Evolutionary conservation across 2,329 filamentous ascomycete species (phyloP).

Genomic region (Periconia sp.): DNA sequence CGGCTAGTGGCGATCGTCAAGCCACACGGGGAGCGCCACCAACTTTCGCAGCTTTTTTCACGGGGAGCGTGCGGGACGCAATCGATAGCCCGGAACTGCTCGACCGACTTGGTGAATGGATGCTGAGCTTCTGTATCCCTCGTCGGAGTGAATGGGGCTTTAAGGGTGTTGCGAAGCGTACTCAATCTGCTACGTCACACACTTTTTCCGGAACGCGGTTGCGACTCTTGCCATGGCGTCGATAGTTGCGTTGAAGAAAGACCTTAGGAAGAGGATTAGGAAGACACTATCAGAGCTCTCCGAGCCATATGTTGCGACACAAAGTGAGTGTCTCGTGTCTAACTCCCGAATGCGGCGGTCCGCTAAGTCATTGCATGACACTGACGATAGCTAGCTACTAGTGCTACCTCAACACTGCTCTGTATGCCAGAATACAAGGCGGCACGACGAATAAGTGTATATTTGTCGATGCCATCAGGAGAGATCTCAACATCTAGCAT

Average conservation of each 20-base stretch:
- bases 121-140: no score
- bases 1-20: constrained; percentile 28
- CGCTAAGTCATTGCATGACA: neutral
- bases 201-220: constrained; percentile 17
- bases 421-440: constrained; percentile 75
- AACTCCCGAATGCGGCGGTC: no score
- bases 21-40: constrained; percentile 9
- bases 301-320: constrained; percentile 65
- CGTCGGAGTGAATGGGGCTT: no score
- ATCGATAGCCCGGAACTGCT: no score
- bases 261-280: constrained; percentile 75
- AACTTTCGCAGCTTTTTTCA: neutral
- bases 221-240: constrained; percentile 50
- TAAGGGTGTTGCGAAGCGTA: no score
- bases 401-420: constrained; percentile 69
- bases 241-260: constrained; percentile 74
- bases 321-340: no score
- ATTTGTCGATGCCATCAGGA: constrained; percentile 87
- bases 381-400: constrained; percentile 60
- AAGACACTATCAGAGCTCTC: constrained; percentile 66
- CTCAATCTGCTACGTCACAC: neutral
- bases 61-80: no score
- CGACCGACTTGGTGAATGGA: no score
- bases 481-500: constrained; percentile 87
- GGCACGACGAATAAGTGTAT: constrained; percentile 80